phyloP scores from a whole-genome alignment of 768 basidiomycete genomes.

The Coprinellus aureogranulatus region DNA sequence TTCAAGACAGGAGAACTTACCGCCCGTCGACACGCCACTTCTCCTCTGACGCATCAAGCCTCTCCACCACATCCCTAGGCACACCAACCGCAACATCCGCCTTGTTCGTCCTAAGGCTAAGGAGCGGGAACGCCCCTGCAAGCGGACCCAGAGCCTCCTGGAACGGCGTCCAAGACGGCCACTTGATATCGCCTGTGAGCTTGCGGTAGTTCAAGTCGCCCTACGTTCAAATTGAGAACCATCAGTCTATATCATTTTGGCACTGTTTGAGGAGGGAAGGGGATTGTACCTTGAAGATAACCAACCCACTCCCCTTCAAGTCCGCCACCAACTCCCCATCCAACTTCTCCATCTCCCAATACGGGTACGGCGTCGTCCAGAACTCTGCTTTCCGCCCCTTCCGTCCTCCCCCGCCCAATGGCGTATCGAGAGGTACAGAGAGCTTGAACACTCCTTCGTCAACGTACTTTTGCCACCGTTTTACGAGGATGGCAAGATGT shows the following conservation, averaged over 20 bases:
- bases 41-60: conserved; percentile 60
- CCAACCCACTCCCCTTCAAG: conserved; percentile 59
- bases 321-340: conserved; percentile 50
- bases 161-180: conserved; percentile 48
- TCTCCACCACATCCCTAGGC: conserved; percentile 60
- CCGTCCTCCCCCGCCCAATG: conserved; percentile 41
- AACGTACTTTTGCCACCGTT: conserved; percentile 74
- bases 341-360: conserved; percentile 65
- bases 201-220: conserved; percentile 80
- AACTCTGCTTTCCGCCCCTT: conserved; percentile 39
- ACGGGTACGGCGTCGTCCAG: conserved; percentile 75
- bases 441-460: conserved; percentile 67
- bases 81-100: conserved; percentile 92
- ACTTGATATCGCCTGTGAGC: conserved; percentile 82
- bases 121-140: conserved; percentile 71
- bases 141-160: conserved; percentile 57
- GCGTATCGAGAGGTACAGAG: conserved; percentile 60
- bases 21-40: conserved; percentile 81
- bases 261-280: background rate
- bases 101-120: conserved; percentile 91
- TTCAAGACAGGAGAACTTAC: conserved; percentile 39
- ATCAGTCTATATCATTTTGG: background rate
- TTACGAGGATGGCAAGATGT: conserved; percentile 58
- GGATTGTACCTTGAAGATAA: conserved; percentile 74
- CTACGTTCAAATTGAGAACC: conserved; percentile 30